Evolutionary conservation across 2,329 filamentous ascomycete species (phyloP).

Genomic region (Penicillium sp.): DNA sequence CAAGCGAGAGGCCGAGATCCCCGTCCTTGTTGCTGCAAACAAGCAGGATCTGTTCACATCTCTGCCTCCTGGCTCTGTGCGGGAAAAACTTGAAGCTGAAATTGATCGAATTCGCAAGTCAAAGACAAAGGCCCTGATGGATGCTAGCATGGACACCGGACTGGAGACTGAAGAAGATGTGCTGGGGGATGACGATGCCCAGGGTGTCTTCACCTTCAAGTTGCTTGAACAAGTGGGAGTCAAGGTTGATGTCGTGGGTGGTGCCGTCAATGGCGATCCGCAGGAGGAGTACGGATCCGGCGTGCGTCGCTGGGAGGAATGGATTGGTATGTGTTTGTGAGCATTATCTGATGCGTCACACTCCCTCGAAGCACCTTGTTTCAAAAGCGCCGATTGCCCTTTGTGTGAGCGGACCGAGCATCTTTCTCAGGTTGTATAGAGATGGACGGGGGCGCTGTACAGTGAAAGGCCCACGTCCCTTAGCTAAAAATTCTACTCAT

Average conservation of each 20-base stretch:
- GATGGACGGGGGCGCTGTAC: not conserved
- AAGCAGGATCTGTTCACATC: conserved; percentile 96
- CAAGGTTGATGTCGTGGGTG: conserved; percentile 72
- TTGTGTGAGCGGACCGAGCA: not conserved
- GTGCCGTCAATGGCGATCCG: conserved; percentile 60
- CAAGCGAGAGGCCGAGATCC: conserved; percentile 60
- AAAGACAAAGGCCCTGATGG: conserved; percentile 75
- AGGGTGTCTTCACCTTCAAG: conserved; percentile 72
- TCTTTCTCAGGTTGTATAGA: not conserved
- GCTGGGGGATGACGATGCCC: conserved; percentile 79
- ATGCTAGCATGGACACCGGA: conserved; percentile 66
- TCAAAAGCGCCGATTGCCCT: not conserved
- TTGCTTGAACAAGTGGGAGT: conserved; percentile 83
- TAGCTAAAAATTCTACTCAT: not conserved
- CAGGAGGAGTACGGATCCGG: conserved; percentile 59
- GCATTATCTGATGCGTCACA: not conserved
- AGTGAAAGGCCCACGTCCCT: not conserved
- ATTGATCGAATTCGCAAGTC: conserved; percentile 74
- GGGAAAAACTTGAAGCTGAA: conserved; percentile 72
- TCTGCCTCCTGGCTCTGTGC: conserved; percentile 73
- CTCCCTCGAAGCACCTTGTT: not conserved
- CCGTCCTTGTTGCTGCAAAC: conserved; percentile 84
- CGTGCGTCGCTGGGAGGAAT: conserved; percentile 82
- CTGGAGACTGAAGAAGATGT: conserved; percentile 71
- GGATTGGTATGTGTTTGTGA: conserved; percentile 75